Base-by-base conservation (phyloP, 2,329 filamentous ascomycete genomes). In the Fusarium bulbicola region DNA sequence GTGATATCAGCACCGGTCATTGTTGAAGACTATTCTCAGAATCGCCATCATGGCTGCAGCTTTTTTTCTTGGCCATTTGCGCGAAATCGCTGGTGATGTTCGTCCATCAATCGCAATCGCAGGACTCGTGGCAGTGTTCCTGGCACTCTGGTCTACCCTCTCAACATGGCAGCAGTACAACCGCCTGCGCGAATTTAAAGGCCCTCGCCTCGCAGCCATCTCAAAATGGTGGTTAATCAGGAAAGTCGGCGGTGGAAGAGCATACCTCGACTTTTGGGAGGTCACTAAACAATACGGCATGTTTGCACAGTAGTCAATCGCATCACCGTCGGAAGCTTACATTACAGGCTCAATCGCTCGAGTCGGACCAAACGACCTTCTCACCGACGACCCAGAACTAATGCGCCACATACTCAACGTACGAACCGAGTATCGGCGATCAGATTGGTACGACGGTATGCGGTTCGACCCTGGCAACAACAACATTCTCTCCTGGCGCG, bases 401-500 rank as follows among this genome's bases (percentile, higher is more conserved):
- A 73, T 84, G 59, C 80, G 79, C 30, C 78, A 78, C 15, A 80
- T 84, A 54, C 77, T 78, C 49, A 77, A 73, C 6, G 81, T 81
- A 10, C 77, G 82, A 18, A 80, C 79, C 24, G 68, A 74, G 5
- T 84, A 84, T 54, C 69, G 63, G 6, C 79, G 81, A 1, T 80
- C 80, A 5, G 73, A 75, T 1, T 88, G 85, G 85, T 88, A 88
- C 73, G 81, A 85, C 59, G 84, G 82, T 3, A 81, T 86, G 73
- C 83, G 85, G n/a, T 82, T 91, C 70, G 84, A 90, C 68, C 85
- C 86, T 0, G 82, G 85, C 37, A 81, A 82, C 45, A 84, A 89
- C 68, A 88, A 86, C 59, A 81, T 90, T 10, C 83, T 89, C 60
- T 87, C 85, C 1, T 81, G 84, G 59, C 82, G 84, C 42, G 82